These are phyloP conservation scores for Citrus australasica DNA, from an alignment of 345 rosid species.

Conservation along the genomic window DNA sequence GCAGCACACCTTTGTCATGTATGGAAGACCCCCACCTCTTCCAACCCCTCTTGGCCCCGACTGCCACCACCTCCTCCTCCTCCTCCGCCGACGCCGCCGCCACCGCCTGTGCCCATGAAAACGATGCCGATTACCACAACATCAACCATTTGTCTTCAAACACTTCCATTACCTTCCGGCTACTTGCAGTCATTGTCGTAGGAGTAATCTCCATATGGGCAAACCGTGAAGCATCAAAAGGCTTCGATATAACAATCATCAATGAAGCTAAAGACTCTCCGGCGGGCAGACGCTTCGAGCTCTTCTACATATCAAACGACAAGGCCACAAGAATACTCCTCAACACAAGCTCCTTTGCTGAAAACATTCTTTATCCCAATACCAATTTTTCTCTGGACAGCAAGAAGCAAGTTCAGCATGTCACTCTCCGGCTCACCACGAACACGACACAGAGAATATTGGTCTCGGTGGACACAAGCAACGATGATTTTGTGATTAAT, in stretches of 20 bases:
- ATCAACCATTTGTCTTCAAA: neutral
- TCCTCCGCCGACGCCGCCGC: neutral
- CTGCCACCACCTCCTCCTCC: neutral
- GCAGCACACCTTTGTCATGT: neutral
- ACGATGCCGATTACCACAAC: neutral
- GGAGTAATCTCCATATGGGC: slow-evolving; percentile 61
- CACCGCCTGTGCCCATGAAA: neutral
- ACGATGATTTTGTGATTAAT: slow-evolving; percentile 33
- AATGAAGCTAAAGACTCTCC: slow-evolving; percentile 36
- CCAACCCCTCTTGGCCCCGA: slow-evolving; percentile 29
- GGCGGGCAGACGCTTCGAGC: slow-evolving; percentile 35
- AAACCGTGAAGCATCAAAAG: slow-evolving; percentile 51
- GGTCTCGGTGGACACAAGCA: slow-evolving; percentile 17
- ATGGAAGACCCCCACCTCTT: slow-evolving; percentile 35
- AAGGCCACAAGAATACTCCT: slow-evolving; percentile 43
- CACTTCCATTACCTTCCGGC: slow-evolving; percentile 28
- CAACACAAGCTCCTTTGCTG: slow-evolving; percentile 33
- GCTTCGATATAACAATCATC: slow-evolving; percentile 37
- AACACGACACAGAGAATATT: neutral
- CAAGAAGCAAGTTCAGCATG: slow-evolving; percentile 30
- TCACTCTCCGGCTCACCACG: slow-evolving; percentile 31
- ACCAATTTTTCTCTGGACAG: slow-evolving; percentile 1
- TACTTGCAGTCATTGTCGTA: slow-evolving; percentile 27
- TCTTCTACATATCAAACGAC: slow-evolving; percentile 55
- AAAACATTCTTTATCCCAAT: slow-evolving; percentile 34